Evolutionary conservation across 768 basidiomycete species (phyloP), one percentile per base, ranked within the genome.

Genomic region (Auriscalpium vulgare): DNA sequence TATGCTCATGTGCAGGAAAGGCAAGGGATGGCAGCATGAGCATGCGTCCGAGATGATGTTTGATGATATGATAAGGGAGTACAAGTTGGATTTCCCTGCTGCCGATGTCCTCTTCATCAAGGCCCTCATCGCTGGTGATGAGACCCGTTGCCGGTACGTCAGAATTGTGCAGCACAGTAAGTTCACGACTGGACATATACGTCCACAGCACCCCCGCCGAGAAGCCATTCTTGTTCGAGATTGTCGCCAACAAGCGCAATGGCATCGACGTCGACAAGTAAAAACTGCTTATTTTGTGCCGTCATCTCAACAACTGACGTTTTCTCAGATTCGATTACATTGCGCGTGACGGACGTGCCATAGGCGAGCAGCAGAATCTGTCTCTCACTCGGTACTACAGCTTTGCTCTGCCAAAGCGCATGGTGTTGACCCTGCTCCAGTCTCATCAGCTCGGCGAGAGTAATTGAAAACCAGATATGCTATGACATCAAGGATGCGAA

Each of bases 191-290:
- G 43, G 10, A 38, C 17, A 43, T 37, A 23, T 35, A 0, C 37
- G 43, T 14, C 11, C 16, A 48, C 36, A 60, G 61, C 2, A 10
- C 60, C 4, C 11, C 34, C 9, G 21, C 17, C 13, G 85, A 85
- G 65, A 91, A 91, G 67, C 68, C 71, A 0, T 92, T 88, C 62
- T 69, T 93, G 2, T 93, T 92, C 63, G 87, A 92, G 53, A 91
- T 93, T 51, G 87, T 93, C 3, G 84, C 89, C 0, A 93, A 93
- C 69, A 79, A 79, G 66, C 73, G 81, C 8, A 92, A 91, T 58
- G 91, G 91, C 0, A 74, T 93, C 4, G 91, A 93, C 63, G 90
- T 93, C 5, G 90, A 93, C 75, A 91, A 91, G 88, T 88, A 56
- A 57, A 74, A 5, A 34, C 34, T 13, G 9, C 45, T 19, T 5